Evolutionary conservation across 495 filamentous ascomycete genomes (phyloP).

Genomic region (Pseudoneurospora amorphoporcata): DNA sequence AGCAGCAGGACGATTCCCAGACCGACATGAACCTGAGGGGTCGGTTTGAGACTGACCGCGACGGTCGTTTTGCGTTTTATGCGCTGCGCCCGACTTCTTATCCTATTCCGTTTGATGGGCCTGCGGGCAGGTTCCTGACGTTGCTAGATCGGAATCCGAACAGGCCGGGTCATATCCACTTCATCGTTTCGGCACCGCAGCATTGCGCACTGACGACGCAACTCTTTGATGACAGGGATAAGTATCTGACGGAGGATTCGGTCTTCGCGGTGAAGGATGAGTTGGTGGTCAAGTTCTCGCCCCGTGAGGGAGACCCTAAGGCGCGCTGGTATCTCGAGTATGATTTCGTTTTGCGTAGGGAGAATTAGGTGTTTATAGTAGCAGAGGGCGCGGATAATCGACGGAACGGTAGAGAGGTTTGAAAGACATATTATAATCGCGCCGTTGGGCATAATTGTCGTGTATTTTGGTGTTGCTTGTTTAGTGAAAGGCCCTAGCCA

Average conservation of each 20-base stretch:
- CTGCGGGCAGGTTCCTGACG: conserved; percentile 39
- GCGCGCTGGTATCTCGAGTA: conserved; percentile 51
- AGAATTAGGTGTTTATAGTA: not conserved
- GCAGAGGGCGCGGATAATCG: not conserved
- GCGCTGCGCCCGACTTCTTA: conserved; percentile 62
- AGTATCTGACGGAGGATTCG: conserved; percentile 53
- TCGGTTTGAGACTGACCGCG: conserved; percentile 53
- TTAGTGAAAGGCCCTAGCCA: not conserved
- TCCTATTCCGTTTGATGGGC: conserved; percentile 58
- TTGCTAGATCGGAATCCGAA: conserved; percentile 59
- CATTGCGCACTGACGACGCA: conserved; percentile 55
- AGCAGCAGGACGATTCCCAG: conserved; percentile 65
- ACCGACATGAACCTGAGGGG: conserved; percentile 66
- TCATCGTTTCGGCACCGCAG: conserved; percentile 39
- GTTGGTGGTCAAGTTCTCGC: conserved; percentile 55
- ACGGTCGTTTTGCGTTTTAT: conserved; percentile 58
- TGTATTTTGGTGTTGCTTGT: not conserved
- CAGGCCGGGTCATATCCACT: conserved; percentile 71
- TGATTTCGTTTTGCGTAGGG: conserved; percentile 36
- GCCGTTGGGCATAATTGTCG: not conserved
- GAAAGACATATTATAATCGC: not conserved
- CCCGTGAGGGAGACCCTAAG: conserved; percentile 45
- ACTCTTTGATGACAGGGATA: conserved; percentile 57
- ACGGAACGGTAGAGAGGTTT: not conserved
- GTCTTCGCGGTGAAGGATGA: conserved; percentile 75